Evolutionary conservation across 2,329 filamentous ascomycete species (phyloP).

Genomic region (Penicillium sp.): DNA sequence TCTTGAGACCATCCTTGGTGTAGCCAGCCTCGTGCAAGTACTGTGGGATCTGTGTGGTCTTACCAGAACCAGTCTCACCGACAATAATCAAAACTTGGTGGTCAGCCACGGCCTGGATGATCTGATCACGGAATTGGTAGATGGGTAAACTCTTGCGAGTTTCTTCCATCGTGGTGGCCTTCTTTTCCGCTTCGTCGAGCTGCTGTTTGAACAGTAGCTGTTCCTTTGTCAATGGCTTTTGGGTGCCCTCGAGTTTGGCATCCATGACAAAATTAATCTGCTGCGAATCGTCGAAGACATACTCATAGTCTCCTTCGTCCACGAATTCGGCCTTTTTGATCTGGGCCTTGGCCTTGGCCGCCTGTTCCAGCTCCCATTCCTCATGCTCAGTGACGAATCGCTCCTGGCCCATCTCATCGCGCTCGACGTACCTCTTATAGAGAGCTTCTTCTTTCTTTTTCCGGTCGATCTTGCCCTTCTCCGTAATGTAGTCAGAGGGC

Average conservation of each 20-base stretch:
- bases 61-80: slow-evolving; percentile 90
- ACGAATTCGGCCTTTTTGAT: slow-evolving; percentile 70
- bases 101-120: slow-evolving; percentile 79
- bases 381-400: slow-evolving; percentile 90
- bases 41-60: slow-evolving; percentile 92
- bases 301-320: slow-evolving; percentile 81
- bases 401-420: slow-evolving; percentile 81
- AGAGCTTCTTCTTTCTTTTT: slow-evolving; percentile 86
- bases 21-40: slow-evolving; percentile 90
- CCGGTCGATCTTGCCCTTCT: slow-evolving; percentile 82
- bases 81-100: slow-evolving; percentile 89
- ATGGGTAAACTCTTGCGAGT: slow-evolving; percentile 87
- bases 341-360: slow-evolving; percentile 80
- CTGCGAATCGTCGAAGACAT: slow-evolving; percentile 85
- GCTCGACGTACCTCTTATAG: slow-evolving; percentile 85
- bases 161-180: slow-evolving; percentile 82
- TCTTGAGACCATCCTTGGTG: slow-evolving; percentile 75
- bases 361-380: slow-evolving; percentile 91
- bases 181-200: slow-evolving; percentile 83
- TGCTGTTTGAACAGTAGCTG: slow-evolving; percentile 74
- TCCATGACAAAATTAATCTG: slow-evolving; percentile 82
- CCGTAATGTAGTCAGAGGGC: slow-evolving; percentile 92
- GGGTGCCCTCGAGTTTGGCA: slow-evolving; percentile 66
- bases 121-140: slow-evolving; percentile 78
- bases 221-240: slow-evolving; percentile 69